Base-by-base conservation (phyloP, 2,329 filamentous ascomycete genomes). In the Hypoxylon sp. region DNA sequence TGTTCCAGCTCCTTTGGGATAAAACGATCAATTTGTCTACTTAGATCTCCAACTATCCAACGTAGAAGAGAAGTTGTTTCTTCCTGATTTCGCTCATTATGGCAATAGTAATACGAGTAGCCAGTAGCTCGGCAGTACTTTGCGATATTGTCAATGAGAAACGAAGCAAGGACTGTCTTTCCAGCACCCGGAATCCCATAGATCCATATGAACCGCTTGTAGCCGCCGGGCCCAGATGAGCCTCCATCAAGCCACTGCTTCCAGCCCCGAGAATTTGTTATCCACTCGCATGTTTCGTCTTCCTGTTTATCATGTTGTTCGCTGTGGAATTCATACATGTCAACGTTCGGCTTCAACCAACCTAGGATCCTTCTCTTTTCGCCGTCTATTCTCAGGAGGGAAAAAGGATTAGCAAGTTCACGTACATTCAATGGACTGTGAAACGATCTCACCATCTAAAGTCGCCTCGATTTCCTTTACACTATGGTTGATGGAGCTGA, bases 81-180 rank as follows among this genome's bases (percentile, higher is more conserved):
- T 22, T 79, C 77, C 8, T 73, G 72, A 6, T 68, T 51, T 14
- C 74, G 72, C 22, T 73, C 71, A 35, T 76, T 68, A 22, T 74
- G 70, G 47, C 77, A 79, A 48, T 80, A 79, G 35, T 79, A 80
- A 53, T 77, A 79, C n/a, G 71, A 67, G 58, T 46, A 73, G 0
- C 73, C 70, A 3, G 37, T 61, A 2, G 66, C 44, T 6, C 26
- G 39, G 55, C 73, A 75, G 31, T 57, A 61, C 13, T 6, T 37
- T 0, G 68, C 72, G 17, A 70, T 52, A 10, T 53, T 47, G 31
- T 78, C 74, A 44, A 77, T 72, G n/a, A 77, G 63, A 22, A 70
- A 76, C 10, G 74, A 77, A 13, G 75, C 75, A 3, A 78, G 65
- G 6, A 77, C 74, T 13, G 75, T 77, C 64, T 78, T 78, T 8